Base-by-base conservation (phyloP, 2,329 filamentous ascomycete genomes). In the Pezicula radicicola region DNA sequence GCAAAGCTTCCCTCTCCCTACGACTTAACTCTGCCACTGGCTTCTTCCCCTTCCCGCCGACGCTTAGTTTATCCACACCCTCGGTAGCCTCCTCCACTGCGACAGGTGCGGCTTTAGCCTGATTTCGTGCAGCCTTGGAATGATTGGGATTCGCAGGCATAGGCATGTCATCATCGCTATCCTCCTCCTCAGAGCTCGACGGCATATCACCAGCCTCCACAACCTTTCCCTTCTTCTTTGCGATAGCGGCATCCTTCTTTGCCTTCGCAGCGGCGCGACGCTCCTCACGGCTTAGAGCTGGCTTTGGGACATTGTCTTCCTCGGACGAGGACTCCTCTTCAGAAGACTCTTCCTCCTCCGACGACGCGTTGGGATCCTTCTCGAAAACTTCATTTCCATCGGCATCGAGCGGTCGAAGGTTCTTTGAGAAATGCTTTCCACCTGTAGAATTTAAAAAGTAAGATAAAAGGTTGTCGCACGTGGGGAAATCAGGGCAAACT, bases 111-210 rank as follows among this genome's bases (percentile, higher is more conserved):
- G 60, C 74, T 56, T 73, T 74, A 52, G 77, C 72, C 61, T 85
- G 80, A 51, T 80, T 79, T 43, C 84, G 81, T 7, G 83, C 77
- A 7, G 90, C 85, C 70, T 91, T 89, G 57, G 87, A 88, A 66
- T 96, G 92, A 74, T 97, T 97, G 16, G 93, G 91, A 74, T 97
- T 97, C 55, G 88, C 89, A 51, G 90, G 91, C 82, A 89, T 86
- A 56, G 82, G 80, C 18, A 76, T 77, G 46, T 84, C 79, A 18
- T 71, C 71, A 19, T 73, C 73, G 13, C 80, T 78, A 6, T 45
- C 42, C n/a, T 76, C 78, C 33, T 83, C 79, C 45, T 83, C 81
- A 16, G 80, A 80, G 58, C 84, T 85, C 54, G 85, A 88, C 5
- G 90, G 93, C 60, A 97, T 71, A 67, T 97, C 93, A 62, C 93